Evolutionary conservation across 2,329 filamentous ascomycete genomes (phyloP).

Genomic region (Pseudocercospora vitis): DNA sequence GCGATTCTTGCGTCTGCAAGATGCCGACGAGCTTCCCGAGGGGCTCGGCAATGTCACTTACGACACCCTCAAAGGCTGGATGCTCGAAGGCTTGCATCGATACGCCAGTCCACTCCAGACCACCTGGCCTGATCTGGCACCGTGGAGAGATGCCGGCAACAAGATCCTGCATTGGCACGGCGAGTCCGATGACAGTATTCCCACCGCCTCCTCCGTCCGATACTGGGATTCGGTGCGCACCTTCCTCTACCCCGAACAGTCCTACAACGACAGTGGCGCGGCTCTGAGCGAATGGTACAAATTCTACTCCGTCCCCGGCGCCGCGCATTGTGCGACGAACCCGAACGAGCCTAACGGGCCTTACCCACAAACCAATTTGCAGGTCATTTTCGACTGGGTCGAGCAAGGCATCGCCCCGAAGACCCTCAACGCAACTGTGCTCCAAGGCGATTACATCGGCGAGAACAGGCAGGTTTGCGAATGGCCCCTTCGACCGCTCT

Average conservation of each 20-base stretch:
- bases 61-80: slow-evolving; percentile 58
- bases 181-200: slow-evolving; percentile 56
- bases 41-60: slow-evolving; percentile 53
- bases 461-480: slow-evolving; percentile 22
- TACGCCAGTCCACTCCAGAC: slow-evolving; percentile 57
- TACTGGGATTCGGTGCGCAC: slow-evolving; percentile 57
- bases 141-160: slow-evolving; percentile 52
- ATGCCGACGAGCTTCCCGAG: slow-evolving; percentile 34
- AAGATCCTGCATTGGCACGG: slow-evolving; percentile 62
- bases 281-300: slow-evolving; percentile 55
- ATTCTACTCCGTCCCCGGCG: slow-evolving; percentile 56
- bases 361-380: slow-evolving; percentile 50
- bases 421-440: slow-evolving; percentile 18
- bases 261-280: slow-evolving; percentile 41
- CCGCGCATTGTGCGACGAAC: slow-evolving; percentile 50
- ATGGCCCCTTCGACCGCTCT: slow-evolving; percentile 24
- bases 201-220: slow-evolving; percentile 55
- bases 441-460: slow-evolving; percentile 21
- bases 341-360: slow-evolving; percentile 35
- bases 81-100: slow-evolving; percentile 49
- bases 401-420: slow-evolving; percentile 22
- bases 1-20: slow-evolving; percentile 44
- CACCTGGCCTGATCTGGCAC: slow-evolving; percentile 54
- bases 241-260: slow-evolving; percentile 51
- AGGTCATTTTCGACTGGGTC: slow-evolving; percentile 38